Percentiles rank a stretch among this genome's conserved stretches.
These are phyloP conservation scores for Zymoseptoria crescenta DNA, from an alignment of 2,329 filamentous ascomycete genomes.

Conservation along the genomic window DNA sequence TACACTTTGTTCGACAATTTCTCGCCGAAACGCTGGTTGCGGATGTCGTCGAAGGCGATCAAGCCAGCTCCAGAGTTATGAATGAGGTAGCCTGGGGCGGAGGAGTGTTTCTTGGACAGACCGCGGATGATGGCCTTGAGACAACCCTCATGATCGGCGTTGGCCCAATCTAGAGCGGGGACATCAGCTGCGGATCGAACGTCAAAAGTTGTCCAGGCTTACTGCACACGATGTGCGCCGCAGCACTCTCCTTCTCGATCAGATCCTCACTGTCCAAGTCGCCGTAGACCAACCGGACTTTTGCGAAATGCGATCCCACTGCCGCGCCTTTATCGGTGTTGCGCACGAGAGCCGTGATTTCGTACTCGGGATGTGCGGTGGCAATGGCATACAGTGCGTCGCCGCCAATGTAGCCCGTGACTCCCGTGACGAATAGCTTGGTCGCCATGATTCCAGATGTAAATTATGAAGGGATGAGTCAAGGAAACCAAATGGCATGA, in stretches of 20 bases:
- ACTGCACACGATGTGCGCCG: slow-evolving; percentile 46
- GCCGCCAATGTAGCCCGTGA: slow-evolving; percentile 34
- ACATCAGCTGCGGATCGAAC: background rate
- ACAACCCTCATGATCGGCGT: slow-evolving; percentile 40
- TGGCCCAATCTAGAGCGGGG: slow-evolving; percentile 31
- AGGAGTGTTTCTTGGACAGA: slow-evolving; percentile 39
- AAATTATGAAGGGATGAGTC: background rate
- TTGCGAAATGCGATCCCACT: slow-evolving; percentile 40
- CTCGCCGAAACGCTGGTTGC: slow-evolving; percentile 40
- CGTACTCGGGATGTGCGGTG: slow-evolving; percentile 41
- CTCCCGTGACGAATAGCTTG: slow-evolving; percentile 9
- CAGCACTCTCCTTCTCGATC: slow-evolving; percentile 38
- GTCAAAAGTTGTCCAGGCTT: slow-evolving; percentile 8
- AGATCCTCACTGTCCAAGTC: slow-evolving; percentile 39
- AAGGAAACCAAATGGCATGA: background rate
- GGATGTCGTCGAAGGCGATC: slow-evolving; percentile 44
- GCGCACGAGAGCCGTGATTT: slow-evolving; percentile 43
- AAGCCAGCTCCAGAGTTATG: slow-evolving; percentile 52
- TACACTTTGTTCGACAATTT: slow-evolving; percentile 43
- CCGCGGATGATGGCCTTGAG: slow-evolving; percentile 44
- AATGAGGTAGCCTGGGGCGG: slow-evolving; percentile 32
- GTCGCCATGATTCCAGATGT: background rate
- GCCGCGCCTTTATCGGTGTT: slow-evolving; percentile 42
- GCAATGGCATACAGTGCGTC: slow-evolving; percentile 39
- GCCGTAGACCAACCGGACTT: slow-evolving; percentile 45